phyloP scores from a whole-genome alignment of 306 rosid genomes.

The Acacia melanoxylon region DNA sequence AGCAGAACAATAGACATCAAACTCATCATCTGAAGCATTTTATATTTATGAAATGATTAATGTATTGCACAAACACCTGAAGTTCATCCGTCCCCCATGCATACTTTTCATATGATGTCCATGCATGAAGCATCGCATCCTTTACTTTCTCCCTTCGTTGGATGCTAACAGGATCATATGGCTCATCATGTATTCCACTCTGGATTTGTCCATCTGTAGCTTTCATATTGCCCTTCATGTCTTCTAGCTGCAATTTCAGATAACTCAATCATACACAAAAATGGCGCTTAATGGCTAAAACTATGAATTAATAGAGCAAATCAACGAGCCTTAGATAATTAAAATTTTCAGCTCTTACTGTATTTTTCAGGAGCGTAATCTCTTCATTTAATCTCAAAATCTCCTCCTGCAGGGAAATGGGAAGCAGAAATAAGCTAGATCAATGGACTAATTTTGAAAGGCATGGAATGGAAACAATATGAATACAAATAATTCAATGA shows the following conservation, averaged over 20 bases:
- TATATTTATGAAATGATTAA: not conserved
- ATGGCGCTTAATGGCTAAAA: conserved; percentile 1
- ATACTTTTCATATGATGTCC: conserved; percentile 64
- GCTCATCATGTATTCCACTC: conserved; percentile 26
- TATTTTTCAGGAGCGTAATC: conserved; percentile 35
- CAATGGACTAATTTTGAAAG: conserved; percentile 6
- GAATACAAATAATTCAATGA: not conserved
- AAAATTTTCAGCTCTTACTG: conserved; percentile 35
- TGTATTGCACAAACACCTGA: conserved; percentile 43
- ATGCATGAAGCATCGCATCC: conserved; percentile 72
- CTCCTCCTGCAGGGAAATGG: conserved; percentile 35
- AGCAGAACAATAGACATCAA: conserved; percentile 7
- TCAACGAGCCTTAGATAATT: not conserved
- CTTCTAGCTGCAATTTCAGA: conserved; percentile 43
- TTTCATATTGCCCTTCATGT: conserved; percentile 14
- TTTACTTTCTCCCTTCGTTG: conserved; percentile 49
- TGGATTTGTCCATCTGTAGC: conserved; percentile 19
- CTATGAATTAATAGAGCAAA: not conserved
- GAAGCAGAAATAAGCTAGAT: not conserved
- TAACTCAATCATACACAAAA: conserved; percentile 26
- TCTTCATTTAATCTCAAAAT: conserved; percentile 46
- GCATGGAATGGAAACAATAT: not conserved
- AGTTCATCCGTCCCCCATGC: conserved; percentile 79
- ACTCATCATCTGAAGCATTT: conserved; percentile 20
- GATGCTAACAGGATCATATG: conserved; percentile 38